These are phyloP conservation scores for Lentinula sp. DNA, from an alignment of 768 basidiomycete species.

Conservation along the genomic window DNA sequence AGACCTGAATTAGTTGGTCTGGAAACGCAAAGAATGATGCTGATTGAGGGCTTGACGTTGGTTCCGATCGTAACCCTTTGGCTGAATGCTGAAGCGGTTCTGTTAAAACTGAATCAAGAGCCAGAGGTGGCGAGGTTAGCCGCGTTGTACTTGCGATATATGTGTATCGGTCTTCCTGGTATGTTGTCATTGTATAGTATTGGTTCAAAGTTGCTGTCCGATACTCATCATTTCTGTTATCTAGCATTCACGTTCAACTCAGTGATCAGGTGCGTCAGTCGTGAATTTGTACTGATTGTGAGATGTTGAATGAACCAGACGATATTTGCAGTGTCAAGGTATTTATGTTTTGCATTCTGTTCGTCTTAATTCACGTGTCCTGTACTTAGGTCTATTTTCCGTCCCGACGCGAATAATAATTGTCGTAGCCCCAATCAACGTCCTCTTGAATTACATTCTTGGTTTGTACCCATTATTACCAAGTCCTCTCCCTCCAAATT, in stretches of 20 bases:
- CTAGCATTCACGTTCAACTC: slow-evolving; percentile 47
- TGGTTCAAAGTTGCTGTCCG: background rate
- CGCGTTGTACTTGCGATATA: slow-evolving; percentile 67
- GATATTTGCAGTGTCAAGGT: slow-evolving; percentile 58
- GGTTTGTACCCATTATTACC: background rate
- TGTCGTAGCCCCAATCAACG: slow-evolving; percentile 15
- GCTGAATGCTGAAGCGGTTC: slow-evolving; percentile 76
- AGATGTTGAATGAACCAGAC: slow-evolving; percentile 15
- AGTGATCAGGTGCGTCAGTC: slow-evolving; percentile 33
- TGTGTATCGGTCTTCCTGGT: slow-evolving; percentile 75
- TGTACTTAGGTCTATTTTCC: slow-evolving; percentile 33
- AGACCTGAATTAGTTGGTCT: slow-evolving; percentile 82
- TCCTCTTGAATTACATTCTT: background rate
- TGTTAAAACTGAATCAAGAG: slow-evolving; percentile 74
- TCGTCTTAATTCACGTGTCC: background rate
- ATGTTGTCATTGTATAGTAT: slow-evolving; percentile 7
- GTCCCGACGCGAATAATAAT: slow-evolving; percentile 58
- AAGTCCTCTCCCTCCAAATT: too few relatives aligned
- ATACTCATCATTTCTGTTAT: slow-evolving; percentile 2
- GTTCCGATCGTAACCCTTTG: slow-evolving; percentile 55
- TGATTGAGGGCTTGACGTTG: background rate
- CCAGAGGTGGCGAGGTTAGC: slow-evolving; percentile 80
- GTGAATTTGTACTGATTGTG: slow-evolving; percentile 8
- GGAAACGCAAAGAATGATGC: slow-evolving; percentile 80
- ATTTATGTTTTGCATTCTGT: background rate